phyloP scores from a whole-genome alignment of 257 asterid genomes.

The Leptodermis oblonga region DNA sequence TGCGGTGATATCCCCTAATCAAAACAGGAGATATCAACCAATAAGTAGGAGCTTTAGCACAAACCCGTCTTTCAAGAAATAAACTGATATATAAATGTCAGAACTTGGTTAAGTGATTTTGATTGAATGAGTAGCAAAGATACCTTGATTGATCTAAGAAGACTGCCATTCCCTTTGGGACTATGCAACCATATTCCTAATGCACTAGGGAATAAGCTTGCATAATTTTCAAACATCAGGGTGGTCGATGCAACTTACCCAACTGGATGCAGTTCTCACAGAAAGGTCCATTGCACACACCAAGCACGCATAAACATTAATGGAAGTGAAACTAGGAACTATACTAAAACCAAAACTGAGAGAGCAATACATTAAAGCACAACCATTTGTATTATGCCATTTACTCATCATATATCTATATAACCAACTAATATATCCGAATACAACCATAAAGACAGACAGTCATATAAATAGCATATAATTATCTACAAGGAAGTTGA shows the following conservation, averaged over 20 bases:
- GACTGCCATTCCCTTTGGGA: constrained; percentile 96
- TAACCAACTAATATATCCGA: not conserved
- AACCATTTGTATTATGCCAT: not conserved
- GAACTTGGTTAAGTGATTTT: not conserved
- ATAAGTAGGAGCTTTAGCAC: not conserved
- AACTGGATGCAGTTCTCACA: not conserved
- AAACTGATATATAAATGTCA: not conserved
- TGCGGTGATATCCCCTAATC: constrained; percentile 78
- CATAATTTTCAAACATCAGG: too few relatives aligned
- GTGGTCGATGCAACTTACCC: too few relatives aligned
- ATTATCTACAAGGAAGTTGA: not conserved
- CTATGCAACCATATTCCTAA: constrained; percentile 93
- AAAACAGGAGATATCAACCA: constrained; percentile 23
- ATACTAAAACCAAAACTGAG: not conserved
- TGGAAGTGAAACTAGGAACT: not conserved
- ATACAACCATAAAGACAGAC: too few relatives aligned
- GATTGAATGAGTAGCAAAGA: not conserved
- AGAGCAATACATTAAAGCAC: not conserved
- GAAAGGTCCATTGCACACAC: not conserved
- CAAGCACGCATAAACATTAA: not conserved
- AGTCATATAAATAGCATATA: too few relatives aligned
- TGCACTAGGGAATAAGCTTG: not conserved
- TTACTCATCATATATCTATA: not conserved
- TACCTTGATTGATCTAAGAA: constrained; percentile 90
- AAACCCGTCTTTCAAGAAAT: not conserved